Conservation (phyloP, 2,329 filamentous ascomycete genomes). For the Lasiodiplodia hormozganensis region DNA sequence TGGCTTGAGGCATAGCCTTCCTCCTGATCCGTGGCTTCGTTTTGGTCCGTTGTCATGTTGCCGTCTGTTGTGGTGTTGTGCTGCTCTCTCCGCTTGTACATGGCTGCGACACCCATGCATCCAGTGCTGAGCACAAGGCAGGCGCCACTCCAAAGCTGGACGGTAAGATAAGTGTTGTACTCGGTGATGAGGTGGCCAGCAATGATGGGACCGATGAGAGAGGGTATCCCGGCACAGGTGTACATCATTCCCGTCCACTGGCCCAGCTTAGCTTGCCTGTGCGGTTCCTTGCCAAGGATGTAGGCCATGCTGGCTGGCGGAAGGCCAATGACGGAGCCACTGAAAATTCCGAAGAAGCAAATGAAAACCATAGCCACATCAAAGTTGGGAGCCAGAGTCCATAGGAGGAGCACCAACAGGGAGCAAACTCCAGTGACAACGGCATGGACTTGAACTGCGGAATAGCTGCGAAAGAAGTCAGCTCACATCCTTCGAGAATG, state of each 20-base stretch:
- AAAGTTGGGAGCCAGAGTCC: conserved; percentile 50
- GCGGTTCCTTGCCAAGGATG: conserved; percentile 47
- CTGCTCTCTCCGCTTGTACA: conserved; percentile 29
- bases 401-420: conserved; percentile 52
- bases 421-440: conserved; percentile 50
- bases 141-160: conserved; percentile 56
- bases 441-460: conserved; percentile 56
- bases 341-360: conserved; percentile 56
- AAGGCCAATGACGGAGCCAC: conserved; percentile 58
- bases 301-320: conserved; percentile 58
- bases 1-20: neutral
- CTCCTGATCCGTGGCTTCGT: neutral
- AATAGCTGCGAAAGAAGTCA: conserved; percentile 38
- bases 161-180: conserved; percentile 51
- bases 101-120: conserved; percentile 49
- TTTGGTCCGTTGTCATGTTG: neutral
- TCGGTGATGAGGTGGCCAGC: conserved; percentile 54
- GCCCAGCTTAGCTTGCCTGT: conserved; percentile 51
- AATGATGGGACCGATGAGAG: conserved; percentile 56
- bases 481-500: neutral
- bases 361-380: conserved; percentile 54
- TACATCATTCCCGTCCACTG: conserved; percentile 64
- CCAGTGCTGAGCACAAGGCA: conserved; percentile 50
- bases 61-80: neutral
- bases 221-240: conserved; percentile 52